Percentiles rank a stretch among this genome's conserved stretches.
Evolutionary conservation across 2,329 filamentous ascomycete species (phyloP).

Genomic region (Fusarium setosum): DNA sequence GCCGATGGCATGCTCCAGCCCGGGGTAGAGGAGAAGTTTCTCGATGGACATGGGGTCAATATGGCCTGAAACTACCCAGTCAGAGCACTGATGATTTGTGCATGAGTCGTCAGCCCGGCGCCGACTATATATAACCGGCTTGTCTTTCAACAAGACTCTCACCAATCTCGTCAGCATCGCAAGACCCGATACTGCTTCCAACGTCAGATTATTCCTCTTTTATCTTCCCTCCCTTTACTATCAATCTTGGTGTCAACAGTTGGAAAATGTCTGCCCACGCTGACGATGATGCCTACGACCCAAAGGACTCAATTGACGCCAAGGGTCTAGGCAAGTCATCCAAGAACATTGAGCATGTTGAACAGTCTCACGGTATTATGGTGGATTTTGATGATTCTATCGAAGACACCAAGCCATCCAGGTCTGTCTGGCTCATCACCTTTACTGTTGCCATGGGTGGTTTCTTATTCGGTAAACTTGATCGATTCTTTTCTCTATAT

Average conservation of each 20-base stretch:
- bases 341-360: constrained; percentile 28
- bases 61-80: constrained; percentile 9
- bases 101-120: background rate
- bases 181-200: background rate
- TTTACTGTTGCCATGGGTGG: constrained; percentile 47
- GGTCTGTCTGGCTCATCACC: constrained; percentile 33
- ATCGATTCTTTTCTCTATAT: too few relatives aligned
- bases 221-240: background rate
- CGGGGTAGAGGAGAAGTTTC: background rate
- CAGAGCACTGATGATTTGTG: constrained; percentile 4
- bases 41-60: background rate
- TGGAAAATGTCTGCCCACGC: constrained; percentile 13
- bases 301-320: constrained; percentile 12
- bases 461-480: constrained; percentile 45
- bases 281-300: constrained; percentile 8
- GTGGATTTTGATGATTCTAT: constrained; percentile 32
- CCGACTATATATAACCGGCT: constrained; percentile 24
- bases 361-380: constrained; percentile 13
- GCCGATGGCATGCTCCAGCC: background rate
- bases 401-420: constrained; percentile 30
- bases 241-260: background rate
- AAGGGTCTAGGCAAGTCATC: constrained; percentile 20
- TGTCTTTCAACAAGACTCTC: background rate
- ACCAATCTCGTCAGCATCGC: background rate
- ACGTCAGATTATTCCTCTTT: background rate